Evolutionary conservation across 331 rosid species (phyloP).

Genomic region (Acacia concinna): DNA sequence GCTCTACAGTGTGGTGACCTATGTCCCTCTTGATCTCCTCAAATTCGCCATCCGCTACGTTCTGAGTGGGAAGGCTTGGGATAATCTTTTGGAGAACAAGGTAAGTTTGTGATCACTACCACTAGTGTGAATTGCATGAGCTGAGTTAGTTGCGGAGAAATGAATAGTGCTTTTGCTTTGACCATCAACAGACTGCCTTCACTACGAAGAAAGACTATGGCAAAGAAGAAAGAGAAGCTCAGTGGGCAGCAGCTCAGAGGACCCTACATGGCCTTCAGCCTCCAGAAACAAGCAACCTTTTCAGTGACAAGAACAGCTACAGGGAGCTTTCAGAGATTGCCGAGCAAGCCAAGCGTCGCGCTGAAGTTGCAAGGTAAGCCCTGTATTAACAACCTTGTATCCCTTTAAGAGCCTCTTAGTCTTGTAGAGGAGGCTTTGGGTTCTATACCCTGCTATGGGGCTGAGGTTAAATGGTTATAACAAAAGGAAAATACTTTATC

Average conservation of each 20-base stretch:
- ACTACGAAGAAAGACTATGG: conserved; percentile 98
- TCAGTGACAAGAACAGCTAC: conserved; percentile 71
- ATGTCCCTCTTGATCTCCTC: conserved; percentile 78
- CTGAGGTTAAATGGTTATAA: not conserved
- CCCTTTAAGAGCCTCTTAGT: too few species aligned
- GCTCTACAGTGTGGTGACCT: conserved; percentile 81
- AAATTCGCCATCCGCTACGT: conserved; percentile 85
- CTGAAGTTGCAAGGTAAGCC: conserved; percentile 93
- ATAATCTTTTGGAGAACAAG: conserved; percentile 95
- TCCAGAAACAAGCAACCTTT: conserved; percentile 67
- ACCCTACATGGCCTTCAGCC: conserved; percentile 97
- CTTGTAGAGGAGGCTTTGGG: too few species aligned
- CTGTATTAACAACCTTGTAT: too few species aligned
- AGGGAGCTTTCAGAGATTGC: conserved; percentile 99
- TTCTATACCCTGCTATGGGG: too few species aligned
- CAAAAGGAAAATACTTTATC: not conserved
- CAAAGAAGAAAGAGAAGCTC: conserved; percentile 97
- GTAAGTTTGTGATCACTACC: conserved; percentile 29
- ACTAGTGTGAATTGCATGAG: not conserved
- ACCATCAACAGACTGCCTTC: conserved; percentile 78
- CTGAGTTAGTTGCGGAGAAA: conserved; percentile 8
- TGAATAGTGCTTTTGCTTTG: conserved; percentile 20
- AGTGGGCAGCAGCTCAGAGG: conserved; percentile 96
- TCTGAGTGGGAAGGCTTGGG: conserved; percentile 95
- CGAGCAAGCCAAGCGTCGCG: conserved; percentile 96